Evolutionary conservation across 495 filamentous ascomycete species (phyloP), one percentile per base, ranked within the genome.

Genomic region (Hypoxylon crocopeplum): DNA sequence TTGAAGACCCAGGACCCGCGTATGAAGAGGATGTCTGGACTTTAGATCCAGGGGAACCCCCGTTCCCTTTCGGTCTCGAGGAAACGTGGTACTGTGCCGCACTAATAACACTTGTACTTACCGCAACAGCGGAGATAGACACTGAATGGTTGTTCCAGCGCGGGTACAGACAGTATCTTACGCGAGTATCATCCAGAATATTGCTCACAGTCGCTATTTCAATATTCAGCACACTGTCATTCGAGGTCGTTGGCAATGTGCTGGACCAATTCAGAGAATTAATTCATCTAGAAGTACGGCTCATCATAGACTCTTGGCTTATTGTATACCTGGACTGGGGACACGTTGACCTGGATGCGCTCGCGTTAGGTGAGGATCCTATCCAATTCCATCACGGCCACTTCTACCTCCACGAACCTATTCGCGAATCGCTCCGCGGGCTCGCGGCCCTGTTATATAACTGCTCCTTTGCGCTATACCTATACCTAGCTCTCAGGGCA

Each of bases 41-140:
- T 7, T 10, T 51, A 15, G 38, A 33, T 7, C 2, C 12, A 10
- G 34, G 44, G 25, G 17, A 48, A 10, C 30, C 59, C 13, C 62
- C 62, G 5, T 69, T 66, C 51, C 66, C 62, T 0, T 56, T 61
- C 3, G 54, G 57, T 19, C 44, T 64, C 15, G 39, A 40, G 1
- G 49, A 20, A 24, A 58, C 55, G 2, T 57, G 47, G 55, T 52
- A 51, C 29, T 69, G 66, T 10, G 46, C 45, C 0, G 8, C 29
- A n/a, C 5, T 64, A 2, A 8, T 69, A 5, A 30, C 27, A 12
- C 10, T 61, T 2, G 21, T 64, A 5, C 27, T 67, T 22, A 13
- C 34, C 3, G 2, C 49, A 8, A 46, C 60, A 42, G 29, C 5
- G 13, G 59, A 48, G 12, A 3, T 62, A 10, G 50, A 69, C 25